Conservation (phyloP, 306 rosid species). For the Pyrus bretschneideri region DNA sequence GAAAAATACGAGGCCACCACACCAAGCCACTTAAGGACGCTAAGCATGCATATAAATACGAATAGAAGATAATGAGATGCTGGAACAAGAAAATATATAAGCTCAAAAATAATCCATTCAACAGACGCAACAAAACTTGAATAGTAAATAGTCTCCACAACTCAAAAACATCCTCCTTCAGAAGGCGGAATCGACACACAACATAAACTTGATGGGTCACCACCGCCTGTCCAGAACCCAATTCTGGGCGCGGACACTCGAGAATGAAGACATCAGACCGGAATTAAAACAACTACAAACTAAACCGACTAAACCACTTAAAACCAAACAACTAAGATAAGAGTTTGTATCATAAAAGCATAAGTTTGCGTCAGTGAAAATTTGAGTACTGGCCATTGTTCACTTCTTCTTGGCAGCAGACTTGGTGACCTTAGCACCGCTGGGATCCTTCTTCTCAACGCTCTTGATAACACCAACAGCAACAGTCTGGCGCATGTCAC, state of each 20-base stretch:
- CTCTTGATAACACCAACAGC: slow-evolving; percentile 33
- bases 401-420: slow-evolving; percentile 30
- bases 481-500: slow-evolving; percentile 28
- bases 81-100: neutral
- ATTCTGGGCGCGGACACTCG: slow-evolving; percentile 7
- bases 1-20: too few relatives aligned
- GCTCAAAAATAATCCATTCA: neutral
- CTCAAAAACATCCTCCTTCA: neutral
- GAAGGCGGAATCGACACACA: neutral
- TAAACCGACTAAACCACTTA: neutral
- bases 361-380: neutral
- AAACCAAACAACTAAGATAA: slow-evolving; percentile 1
- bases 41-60: neutral
- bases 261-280: neutral
- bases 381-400: neutral
- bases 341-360: neutral
- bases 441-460: slow-evolving; percentile 35
- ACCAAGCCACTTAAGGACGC: too few relatives aligned
- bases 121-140: neutral
- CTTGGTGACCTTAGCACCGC: slow-evolving; percentile 30
- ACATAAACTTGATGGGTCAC: neutral
- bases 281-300: neutral
- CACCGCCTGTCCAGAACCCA: slow-evolving; percentile 34
- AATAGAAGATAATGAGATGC: neutral
- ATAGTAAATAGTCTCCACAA: neutral